Evolutionary conservation across 2,329 filamentous ascomycete species (phyloP), one percentile per base, ranked within the genome.

Genomic region (Epichloe elymi): DNA sequence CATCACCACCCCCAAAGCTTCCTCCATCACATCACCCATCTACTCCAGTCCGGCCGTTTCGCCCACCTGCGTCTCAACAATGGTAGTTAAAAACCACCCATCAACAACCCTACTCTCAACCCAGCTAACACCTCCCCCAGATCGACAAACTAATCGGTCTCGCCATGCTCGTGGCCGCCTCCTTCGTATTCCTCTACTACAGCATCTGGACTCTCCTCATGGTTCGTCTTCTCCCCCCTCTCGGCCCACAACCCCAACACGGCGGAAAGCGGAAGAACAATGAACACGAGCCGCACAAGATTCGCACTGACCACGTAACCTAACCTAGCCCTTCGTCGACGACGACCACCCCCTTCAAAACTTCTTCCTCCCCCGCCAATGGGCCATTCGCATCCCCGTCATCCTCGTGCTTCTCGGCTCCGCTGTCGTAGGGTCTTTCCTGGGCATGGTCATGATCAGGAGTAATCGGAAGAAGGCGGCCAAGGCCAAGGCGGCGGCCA

Each of bases 361-460:
- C 67, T 78, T 97, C 74, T 98, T 98, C 74, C 93, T 88, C 55
- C 91, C 91, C 45, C 90, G 93, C 67, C 90, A 95, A 67, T 98
- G 93, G 93, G 93, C 93, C 54, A 95, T 98, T 67, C 90, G 93
- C 68, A 93, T 98, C 64, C 93, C 93, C 60, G 91, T 98, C 61
- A 95, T 98, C 67, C 83, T 98, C 59, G 85, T 96, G 56, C 82
- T 98, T 45, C 77, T 98, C 58, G 90, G 85, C 57, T 90, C 85
- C 54, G 89, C 93, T 53, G 89, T 98, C 54, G 91, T 98, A 55
- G 93, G 93, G 57, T 94, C 88, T 54, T 98, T 98, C 76, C 78
- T 98, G 59, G 85, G 86, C 62, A 83, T 95, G 65, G 91, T 98
- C 64, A 98, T 98, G 93, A 97, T 98, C 73, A 82, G 88, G 68